These are phyloP conservation scores for Raphidocelis subcapitata DNA, from an alignment of 139 green algal species.

Conservation along the genomic window DNA sequence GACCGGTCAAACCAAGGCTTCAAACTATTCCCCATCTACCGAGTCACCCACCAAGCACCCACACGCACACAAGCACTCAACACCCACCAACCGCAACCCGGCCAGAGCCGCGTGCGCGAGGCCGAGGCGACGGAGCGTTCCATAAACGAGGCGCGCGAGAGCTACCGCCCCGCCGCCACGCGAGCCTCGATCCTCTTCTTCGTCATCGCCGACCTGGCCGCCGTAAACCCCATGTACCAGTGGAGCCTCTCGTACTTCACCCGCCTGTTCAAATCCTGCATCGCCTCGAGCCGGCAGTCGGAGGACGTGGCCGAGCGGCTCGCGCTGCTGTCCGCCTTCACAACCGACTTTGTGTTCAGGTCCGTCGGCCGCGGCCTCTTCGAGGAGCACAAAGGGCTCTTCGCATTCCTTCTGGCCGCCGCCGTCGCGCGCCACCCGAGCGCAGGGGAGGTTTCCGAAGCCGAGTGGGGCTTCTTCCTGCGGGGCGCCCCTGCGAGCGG, in stretches of 20 bases:
- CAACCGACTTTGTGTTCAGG: conserved; percentile 78
- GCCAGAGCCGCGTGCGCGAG: conserved; percentile 73
- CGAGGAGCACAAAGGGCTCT: conserved; percentile 36
- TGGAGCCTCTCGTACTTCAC: conserved; percentile 80
- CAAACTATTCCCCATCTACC: too few relatives aligned
- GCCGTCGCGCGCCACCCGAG: conserved; percentile 54
- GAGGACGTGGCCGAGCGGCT: conserved; percentile 63
- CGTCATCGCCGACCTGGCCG: conserved; percentile 79
- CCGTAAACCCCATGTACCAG: conserved; percentile 86
- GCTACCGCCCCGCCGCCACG: conserved; percentile 79
- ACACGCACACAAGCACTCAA: too few relatives aligned
- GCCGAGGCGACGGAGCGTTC: conserved; percentile 75
- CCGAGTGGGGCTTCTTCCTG: conserved; percentile 83
- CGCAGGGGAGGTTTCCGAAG: conserved; percentile 45
- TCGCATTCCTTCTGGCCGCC: conserved; percentile 47
- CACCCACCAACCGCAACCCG: too few relatives aligned
- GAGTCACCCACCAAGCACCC: too few relatives aligned
- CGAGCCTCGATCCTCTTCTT: conserved; percentile 89
- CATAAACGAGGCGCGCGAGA: conserved; percentile 77
- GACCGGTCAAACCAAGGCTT: too few relatives aligned
- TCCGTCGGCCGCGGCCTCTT: conserved; percentile 35
- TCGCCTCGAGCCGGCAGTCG: conserved; percentile 57
- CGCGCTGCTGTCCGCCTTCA: conserved; percentile 60
- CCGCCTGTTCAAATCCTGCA: conserved; percentile 78
- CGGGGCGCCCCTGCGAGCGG: conserved; percentile 32